Evolutionary conservation across 2,329 filamentous ascomycete genomes (phyloP).

Genomic region (Verticillium nonalfalfae): DNA sequence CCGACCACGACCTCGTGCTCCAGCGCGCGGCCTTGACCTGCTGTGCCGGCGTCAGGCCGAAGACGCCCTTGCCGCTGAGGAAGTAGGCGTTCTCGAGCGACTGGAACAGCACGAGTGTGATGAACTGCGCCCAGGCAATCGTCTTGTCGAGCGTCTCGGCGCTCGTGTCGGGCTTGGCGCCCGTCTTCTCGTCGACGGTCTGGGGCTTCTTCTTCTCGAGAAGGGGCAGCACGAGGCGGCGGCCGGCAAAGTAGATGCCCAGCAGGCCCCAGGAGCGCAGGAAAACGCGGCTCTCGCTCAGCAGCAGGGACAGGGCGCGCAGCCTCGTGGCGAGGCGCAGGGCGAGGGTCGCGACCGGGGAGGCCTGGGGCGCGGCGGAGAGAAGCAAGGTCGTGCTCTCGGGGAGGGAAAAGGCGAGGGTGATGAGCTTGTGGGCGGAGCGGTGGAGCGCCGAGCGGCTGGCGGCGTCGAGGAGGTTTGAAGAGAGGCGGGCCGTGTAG

Average conservation of each 20-base stretch:
- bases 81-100: constrained; percentile 78
- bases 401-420: constrained; percentile 45
- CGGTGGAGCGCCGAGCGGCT: constrained; percentile 51
- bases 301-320: constrained; percentile 55
- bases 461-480: constrained; percentile 42
- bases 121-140: constrained; percentile 63
- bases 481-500: constrained; percentile 56
- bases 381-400: constrained; percentile 41
- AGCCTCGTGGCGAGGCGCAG: constrained; percentile 47
- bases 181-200: constrained; percentile 19
- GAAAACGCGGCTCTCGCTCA: constrained; percentile 68
- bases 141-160: constrained; percentile 31
- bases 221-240: constrained; percentile 34
- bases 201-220: constrained; percentile 18
- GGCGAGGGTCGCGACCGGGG: constrained; percentile 32
- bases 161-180: constrained; percentile 26
- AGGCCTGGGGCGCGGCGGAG: constrained; percentile 28
- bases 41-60: constrained; percentile 50
- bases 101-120: constrained; percentile 65
- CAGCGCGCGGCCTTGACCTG: constrained; percentile 59
- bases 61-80: constrained; percentile 65
- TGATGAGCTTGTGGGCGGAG: constrained; percentile 43
- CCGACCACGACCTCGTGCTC: constrained; percentile 76
- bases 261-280: constrained; percentile 71
- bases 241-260: constrained; percentile 64